These are phyloP conservation scores for Rhizophora mangle DNA, from an alignment of 345 rosid species.

Conservation along the genomic window DNA sequence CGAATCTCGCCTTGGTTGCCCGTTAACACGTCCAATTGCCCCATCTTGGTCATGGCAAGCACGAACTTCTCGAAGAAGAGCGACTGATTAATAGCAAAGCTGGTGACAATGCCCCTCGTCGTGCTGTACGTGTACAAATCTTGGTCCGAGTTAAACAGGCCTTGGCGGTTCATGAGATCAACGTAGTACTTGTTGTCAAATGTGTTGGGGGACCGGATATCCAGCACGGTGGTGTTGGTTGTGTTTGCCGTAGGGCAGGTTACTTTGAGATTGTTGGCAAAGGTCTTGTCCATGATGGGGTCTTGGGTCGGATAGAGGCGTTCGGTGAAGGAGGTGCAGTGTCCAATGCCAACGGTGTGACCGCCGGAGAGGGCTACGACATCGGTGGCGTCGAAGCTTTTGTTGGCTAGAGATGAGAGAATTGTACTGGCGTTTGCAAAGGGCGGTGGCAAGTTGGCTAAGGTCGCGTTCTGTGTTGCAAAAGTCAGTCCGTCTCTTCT, in stretches of 20 bases:
- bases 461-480: conserved; percentile 44
- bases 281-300: conserved; percentile 61
- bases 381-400: conserved; percentile 58
- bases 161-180: conserved; percentile 75
- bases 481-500: conserved; percentile 60
- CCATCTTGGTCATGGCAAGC: conserved; percentile 64
- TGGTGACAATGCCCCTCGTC: conserved; percentile 57
- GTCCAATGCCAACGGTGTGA: conserved; percentile 73
- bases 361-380: conserved; percentile 88
- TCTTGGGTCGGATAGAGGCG: conserved; percentile 83
- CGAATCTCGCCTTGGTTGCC: conserved; percentile 72
- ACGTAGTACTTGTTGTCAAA: conserved; percentile 88
- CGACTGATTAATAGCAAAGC: conserved; percentile 52
- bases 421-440: conserved; percentile 32
- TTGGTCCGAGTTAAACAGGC: conserved; percentile 84
- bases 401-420: conserved; percentile 41
- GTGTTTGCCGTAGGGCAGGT: conserved; percentile 48
- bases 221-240: conserved; percentile 46
- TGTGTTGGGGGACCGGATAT: conserved; percentile 57
- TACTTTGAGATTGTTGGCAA: conserved; percentile 50
- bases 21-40: conserved; percentile 60
- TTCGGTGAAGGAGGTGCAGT: conserved; percentile 55
- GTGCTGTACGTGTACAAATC: conserved; percentile 55
- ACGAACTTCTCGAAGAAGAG: conserved; percentile 66
- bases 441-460: conserved; percentile 62